Evolutionary conservation across 805 yeast genomes (phyloP), one percentile per base, ranked within the genome.

Genomic region (Komagataella phaffii): DNA sequence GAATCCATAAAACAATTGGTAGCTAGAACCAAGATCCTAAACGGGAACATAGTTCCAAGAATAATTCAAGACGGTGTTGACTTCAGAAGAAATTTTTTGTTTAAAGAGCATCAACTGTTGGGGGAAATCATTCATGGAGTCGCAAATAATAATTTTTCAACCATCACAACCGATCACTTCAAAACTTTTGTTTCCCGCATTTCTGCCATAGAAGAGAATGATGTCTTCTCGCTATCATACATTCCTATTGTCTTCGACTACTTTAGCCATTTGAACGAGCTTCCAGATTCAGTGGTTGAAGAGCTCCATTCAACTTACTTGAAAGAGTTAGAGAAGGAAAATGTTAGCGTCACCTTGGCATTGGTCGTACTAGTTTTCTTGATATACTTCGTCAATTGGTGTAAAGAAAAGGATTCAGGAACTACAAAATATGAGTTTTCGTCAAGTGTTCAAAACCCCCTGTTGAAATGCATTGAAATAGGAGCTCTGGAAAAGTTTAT

Each of bases 401-500:
- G 88, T 61, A 85, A 83, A 59, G 55, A 64, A 7, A 68, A 72
- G 3, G 60, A 68, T 2, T 50, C 61, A 5, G 69, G 84, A 54
- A 69, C 72, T 0, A 57, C 62, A 18, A 66, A 70, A 30, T 76
- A 71, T 54, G 82, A 81, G 55, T 83, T 83, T 57, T 74, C 74
- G 45, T 66, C 66, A 23, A 75, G 74, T 46, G 77, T 84, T 24
- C 76, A 82, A 54, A 71, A 70, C 30, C 86, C 87, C 53, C 74
- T 84, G 68, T 76, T 76, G 44, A 63, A 67, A 49, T 73, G 79
- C 17, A 79, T 84, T 7, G 77, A 78, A 49, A 68, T 75, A 30
- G 93, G 91, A 45, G 87, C 87, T 0, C 66, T 85, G 56, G 93
- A 86, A 60, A 84, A 80, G 58, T 63, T 86, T 19, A 66, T 86